Evolutionary conservation across 305 asterid species (phyloP).

Genomic region (Fraxinus dipetala): DNA sequence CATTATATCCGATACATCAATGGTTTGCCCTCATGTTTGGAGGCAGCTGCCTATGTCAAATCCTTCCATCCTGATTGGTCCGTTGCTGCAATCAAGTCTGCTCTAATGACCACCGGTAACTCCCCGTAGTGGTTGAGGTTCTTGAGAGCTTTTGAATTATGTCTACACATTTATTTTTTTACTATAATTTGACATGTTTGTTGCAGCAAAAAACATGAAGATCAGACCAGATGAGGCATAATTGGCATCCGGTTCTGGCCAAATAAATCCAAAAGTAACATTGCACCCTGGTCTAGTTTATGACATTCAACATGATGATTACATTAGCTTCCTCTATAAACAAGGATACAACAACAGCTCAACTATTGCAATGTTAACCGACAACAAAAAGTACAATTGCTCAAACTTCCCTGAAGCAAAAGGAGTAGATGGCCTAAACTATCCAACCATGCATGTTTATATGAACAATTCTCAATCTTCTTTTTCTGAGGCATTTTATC

Average conservation of each 20-base stretch:
- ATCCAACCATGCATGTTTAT: constrained; percentile 62
- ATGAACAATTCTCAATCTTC: constrained; percentile 23
- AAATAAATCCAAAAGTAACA: constrained; percentile 54
- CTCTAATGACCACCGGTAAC: constrained; percentile 80
- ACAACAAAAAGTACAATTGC: constrained; percentile 42
- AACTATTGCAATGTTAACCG: constrained; percentile 39
- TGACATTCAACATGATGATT: constrained; percentile 41
- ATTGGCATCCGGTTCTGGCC: constrained; percentile 71
- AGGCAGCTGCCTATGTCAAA: constrained; percentile 74
- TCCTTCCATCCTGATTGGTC: constrained; percentile 77
- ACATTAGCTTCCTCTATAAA: constrained; percentile 62
- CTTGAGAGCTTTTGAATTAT: not conserved
- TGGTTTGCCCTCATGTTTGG: constrained; percentile 77
- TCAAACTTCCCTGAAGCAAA: constrained; percentile 31
- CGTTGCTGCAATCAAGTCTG: constrained; percentile 75
- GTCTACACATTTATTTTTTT: not conserved
- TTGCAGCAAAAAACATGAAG: constrained; percentile 58
- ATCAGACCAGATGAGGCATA: constrained; percentile 39
- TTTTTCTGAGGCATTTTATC: constrained; percentile 47
- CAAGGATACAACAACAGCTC: constrained; percentile 49
- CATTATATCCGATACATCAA: constrained; percentile 71
- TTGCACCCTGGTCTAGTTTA: constrained; percentile 76
- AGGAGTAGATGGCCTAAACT: constrained; percentile 75
- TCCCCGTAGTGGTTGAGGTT: not conserved
- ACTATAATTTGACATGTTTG: not conserved